phyloP scores from a whole-genome alignment of 2,329 filamentous ascomycete species.

The Raffaelea albimanens region DNA sequence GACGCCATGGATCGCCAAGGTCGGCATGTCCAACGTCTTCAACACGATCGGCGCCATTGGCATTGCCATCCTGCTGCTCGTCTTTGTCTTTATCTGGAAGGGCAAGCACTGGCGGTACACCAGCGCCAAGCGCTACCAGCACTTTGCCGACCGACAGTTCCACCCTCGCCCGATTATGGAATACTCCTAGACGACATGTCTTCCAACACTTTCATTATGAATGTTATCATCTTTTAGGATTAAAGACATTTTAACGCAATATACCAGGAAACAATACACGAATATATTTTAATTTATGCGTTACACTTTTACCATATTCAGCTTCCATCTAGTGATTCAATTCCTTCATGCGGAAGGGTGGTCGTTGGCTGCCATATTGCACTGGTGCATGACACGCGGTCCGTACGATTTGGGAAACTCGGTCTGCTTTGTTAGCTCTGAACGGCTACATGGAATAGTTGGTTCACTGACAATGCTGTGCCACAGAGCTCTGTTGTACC shows the following conservation, averaged over 20 bases:
- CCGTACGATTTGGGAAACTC: constrained; percentile 28
- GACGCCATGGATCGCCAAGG: constrained; percentile 3
- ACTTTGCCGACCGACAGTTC: constrained; percentile 6
- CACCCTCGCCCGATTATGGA: constrained; percentile 8
- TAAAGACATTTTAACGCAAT: too few relatives aligned
- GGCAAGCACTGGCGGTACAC: constrained; percentile 7
- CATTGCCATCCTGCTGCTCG: constrained; percentile 4
- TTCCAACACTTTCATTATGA: too few relatives aligned
- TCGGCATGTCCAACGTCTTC: constrained; percentile 10
- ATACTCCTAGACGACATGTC: neutral
- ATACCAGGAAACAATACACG: too few relatives aligned
- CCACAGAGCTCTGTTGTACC: constrained; percentile 29
- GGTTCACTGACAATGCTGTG: constrained; percentile 24
- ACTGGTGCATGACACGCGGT: constrained; percentile 28
- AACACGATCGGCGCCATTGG: constrained; percentile 10
- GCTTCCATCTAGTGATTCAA: too few relatives aligned
- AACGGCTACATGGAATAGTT: neutral
- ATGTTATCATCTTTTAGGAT: too few relatives aligned
- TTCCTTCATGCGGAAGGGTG: too few relatives aligned
- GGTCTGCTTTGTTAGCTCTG: constrained; percentile 8
- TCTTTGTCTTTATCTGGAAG: constrained; percentile 9
- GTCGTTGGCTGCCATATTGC: constrained; percentile 20
- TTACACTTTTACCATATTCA: too few relatives aligned
- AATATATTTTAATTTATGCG: too few relatives aligned
- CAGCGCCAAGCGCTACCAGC: constrained; percentile 2